phyloP scores from a whole-genome alignment of 2,329 filamentous ascomycete species.

The Pleurostoma richardsiae region DNA sequence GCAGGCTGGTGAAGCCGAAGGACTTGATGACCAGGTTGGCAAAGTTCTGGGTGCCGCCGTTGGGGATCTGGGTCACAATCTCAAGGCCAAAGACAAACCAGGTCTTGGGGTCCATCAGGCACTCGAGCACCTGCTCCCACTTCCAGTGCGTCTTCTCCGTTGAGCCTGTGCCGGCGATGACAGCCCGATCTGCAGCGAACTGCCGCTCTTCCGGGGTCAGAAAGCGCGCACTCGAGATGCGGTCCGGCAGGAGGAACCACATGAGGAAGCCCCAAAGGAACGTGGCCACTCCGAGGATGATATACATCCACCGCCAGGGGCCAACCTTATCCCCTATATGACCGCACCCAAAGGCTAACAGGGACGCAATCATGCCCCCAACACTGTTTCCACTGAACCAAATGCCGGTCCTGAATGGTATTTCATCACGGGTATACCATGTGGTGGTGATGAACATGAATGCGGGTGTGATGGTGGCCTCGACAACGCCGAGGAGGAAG shows the following conservation, averaged over 20 bases:
- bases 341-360: slow-evolving; percentile 51
- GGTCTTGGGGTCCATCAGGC: slow-evolving; percentile 52
- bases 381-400: slow-evolving; percentile 51
- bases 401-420: slow-evolving; percentile 46
- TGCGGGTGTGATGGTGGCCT: slow-evolving; percentile 48
- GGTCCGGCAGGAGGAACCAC: slow-evolving; percentile 44
- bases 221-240: slow-evolving; percentile 51
- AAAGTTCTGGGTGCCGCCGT: slow-evolving; percentile 56
- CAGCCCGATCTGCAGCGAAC: slow-evolving; percentile 40
- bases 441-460: slow-evolving; percentile 52
- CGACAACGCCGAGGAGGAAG: slow-evolving; percentile 48
- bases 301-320: slow-evolving; percentile 55
- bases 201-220: slow-evolving; percentile 46
- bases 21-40: slow-evolving; percentile 51
- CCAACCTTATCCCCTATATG: slow-evolving; percentile 40
- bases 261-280: slow-evolving; percentile 46
- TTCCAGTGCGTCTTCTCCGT: slow-evolving; percentile 43
- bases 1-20: slow-evolving; percentile 49
- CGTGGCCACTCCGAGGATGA: slow-evolving; percentile 45
- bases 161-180: slow-evolving; percentile 44
- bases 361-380: slow-evolving; percentile 40
- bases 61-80: slow-evolving; percentile 53
- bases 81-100: slow-evolving; percentile 53
- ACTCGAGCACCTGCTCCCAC: slow-evolving; percentile 47
- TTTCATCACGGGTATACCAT: slow-evolving; percentile 53